A percentile compares a stretch with the other conserved stretches of the same genome.
Evolutionary conservation across 2,329 filamentous ascomycete species (phyloP).

Genomic region (Sporothrix mexicana): DNA sequence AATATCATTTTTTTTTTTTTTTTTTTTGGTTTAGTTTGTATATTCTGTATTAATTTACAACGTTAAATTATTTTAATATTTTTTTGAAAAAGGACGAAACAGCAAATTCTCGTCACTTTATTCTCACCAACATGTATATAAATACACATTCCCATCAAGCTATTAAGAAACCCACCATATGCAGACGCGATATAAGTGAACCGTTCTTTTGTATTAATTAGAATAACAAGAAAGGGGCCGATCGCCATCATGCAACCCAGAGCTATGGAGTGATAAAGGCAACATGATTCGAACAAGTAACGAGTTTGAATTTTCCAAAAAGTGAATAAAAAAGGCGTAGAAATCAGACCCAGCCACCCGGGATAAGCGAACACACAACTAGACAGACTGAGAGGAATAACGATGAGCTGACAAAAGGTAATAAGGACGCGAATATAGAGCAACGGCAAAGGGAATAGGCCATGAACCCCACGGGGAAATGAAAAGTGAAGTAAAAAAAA

Average conservation of each 20-base stretch:
- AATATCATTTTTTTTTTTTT: too few species aligned
- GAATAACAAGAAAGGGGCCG: background rate
- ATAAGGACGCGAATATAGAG: background rate
- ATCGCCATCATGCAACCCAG: background rate
- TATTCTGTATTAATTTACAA: background rate
- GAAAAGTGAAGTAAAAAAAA: background rate
- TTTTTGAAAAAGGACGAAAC: too few species aligned
- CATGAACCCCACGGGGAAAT: background rate
- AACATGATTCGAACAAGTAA: background rate
- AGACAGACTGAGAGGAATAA: background rate
- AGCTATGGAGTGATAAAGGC: background rate
- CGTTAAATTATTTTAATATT: too few species aligned
- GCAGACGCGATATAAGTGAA: background rate
- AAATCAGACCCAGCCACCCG: background rate
- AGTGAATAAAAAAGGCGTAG: background rate
- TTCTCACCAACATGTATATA: too few species aligned
- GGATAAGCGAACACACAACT: background rate
- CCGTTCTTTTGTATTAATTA: conserved; percentile 3
- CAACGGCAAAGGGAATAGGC: conserved; percentile 10
- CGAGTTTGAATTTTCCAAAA: background rate
- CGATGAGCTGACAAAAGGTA: background rate
- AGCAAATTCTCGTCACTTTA: too few species aligned
- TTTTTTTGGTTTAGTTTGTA: too few species aligned
- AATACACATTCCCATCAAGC: too few species aligned
- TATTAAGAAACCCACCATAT: too few species aligned